Evolutionary conservation across 306 rosid genomes (phyloP), one percentile per base, ranked within the genome.

Genomic region (Quercus bicolor): DNA sequence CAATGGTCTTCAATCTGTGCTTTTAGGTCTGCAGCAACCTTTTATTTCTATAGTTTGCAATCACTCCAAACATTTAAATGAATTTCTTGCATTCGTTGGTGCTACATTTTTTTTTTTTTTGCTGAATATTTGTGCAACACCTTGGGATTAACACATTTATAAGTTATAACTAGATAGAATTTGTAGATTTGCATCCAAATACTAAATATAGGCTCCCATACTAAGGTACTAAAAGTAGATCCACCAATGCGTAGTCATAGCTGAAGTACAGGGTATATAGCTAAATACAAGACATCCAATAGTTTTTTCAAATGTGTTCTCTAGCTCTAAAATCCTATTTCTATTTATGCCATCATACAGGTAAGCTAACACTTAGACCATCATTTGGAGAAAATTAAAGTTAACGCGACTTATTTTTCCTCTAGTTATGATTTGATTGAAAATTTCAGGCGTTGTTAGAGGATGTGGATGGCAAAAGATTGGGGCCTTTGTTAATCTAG

Each of bases 381-480:
- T 59, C 16, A 11, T 59, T 59, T 4, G 5, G 14, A 59, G 29
- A 59, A 60, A 24, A 11, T 1, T 5, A 1, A 60, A 2, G 52
- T 45, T 45, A 45, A 11, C 14, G 4, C 52, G 0, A 4, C 65
- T 21, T 31, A 57, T 57, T 21, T 57, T 57, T 21, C 24, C 16
- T 48, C 29, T 21, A n/a, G 12, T 8, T 72, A 15, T 14, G 2
- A 23, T 24, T 51, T 53, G 56, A 40, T 73, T 52, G 33, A 14
- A 51, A 56, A 5, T 73, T 10, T 24, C 45, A 86, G 89, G 84
- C 12, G 70, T 37, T 24, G 28, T 59, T 13, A 76, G 84, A 78
- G 87, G 87, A 64, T 81, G 84, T 28, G 90, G 87, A 48, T 34
- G 77, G 82, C 87, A 86, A 66, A 86, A 84, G 73, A 60, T 84